Conservation (phyloP, 495 filamentous ascomycete species). For the Barbatosphaeria neglecta region DNA sequence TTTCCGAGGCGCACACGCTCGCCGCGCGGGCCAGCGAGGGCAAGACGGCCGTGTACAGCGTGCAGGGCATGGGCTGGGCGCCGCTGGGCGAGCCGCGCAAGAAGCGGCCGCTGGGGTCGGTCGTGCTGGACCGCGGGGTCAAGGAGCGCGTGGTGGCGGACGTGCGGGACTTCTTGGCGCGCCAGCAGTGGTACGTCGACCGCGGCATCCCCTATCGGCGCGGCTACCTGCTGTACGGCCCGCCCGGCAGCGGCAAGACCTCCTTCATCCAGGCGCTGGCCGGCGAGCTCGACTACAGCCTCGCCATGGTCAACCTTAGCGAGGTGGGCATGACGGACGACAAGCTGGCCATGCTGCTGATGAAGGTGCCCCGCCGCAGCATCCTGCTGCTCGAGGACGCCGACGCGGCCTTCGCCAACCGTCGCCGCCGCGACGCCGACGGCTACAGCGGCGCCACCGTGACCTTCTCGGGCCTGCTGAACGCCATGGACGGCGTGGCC, state of each 20-base stretch:
- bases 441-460: slow-evolving; percentile 86
- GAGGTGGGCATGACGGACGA: slow-evolving; percentile 91
- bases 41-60: slow-evolving; percentile 88
- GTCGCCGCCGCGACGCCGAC: slow-evolving; percentile 65
- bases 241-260: slow-evolving; percentile 89
- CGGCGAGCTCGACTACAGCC: slow-evolving; percentile 83
- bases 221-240: slow-evolving; percentile 88
- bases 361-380: slow-evolving; percentile 75
- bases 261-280: slow-evolving; percentile 94
- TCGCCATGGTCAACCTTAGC: slow-evolving; percentile 87
- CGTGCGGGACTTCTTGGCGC: slow-evolving; percentile 68
- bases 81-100: slow-evolving; percentile 78
- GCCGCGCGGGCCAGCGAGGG: slow-evolving; percentile 69
- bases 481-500: slow-evolving; percentile 90
- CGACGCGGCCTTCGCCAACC: slow-evolving; percentile 81
- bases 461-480: slow-evolving; percentile 88
- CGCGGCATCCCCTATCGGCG: slow-evolving; percentile 90
- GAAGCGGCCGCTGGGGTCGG: slow-evolving; percentile 79
- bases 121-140: slow-evolving; percentile 75
- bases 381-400: slow-evolving; percentile 88
- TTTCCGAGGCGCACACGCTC: slow-evolving; percentile 70
- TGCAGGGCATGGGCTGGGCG: slow-evolving; percentile 67
- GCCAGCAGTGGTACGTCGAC: slow-evolving; percentile 82
- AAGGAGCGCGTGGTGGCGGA: slow-evolving; percentile 79
- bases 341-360: slow-evolving; percentile 74